Base-by-base conservation (phyloP, 2,329 filamentous ascomycete genomes). In the Xylariales sp. region DNA sequence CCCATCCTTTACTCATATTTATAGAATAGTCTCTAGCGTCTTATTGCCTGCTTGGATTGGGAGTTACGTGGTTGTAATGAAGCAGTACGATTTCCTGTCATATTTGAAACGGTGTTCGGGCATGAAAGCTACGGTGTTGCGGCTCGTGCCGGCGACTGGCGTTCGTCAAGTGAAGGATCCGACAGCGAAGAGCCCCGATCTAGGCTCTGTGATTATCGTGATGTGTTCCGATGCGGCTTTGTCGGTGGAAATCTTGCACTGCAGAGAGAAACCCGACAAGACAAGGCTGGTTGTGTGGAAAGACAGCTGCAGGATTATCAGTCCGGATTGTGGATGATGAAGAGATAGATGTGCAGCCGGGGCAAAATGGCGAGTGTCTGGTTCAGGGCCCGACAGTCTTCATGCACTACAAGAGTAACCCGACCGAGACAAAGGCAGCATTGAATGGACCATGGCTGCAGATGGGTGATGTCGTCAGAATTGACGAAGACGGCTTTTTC, bases 331-430 rank as follows among this genome's bases (percentile, higher is more conserved):
- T 83, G 4, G 76, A 80, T 50, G 75, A 81, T n/a, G 54, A 69
- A 1, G 76, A 71, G 0, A 66, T 62, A 1, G 74, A 80, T 40
- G 72, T 81, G 33, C 69, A 70, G 22, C 53, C 51, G 5, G 62
- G 63, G 9, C 38, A 56, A 37, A 47, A 70, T 1, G 78, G 78
- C 16, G 78, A 82, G 56, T 60, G 82, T 1, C 80, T 80, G 68
- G 71, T 84, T 40, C 76, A 76, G 33, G 82, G 82, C 0, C 81
- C 82, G 0, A 82, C 85, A 44, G 63, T 84, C n/a, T 82, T 82
- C 62, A 73, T 78, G 60, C 82, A 80, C 12, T 87, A 84, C 54
- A 66, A 78, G 48, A 80, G 81, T 51, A 86, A 86, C 50, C 65
- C 71, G 2, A 68, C 74, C 46, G 80, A 74, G 1, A 86, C 81